A percentile compares a stretch with the other conserved stretches of the same genome.
Conservation (phyloP, 352 stramenopile genomes). For the Peronosclerospora sorghi region DNA sequence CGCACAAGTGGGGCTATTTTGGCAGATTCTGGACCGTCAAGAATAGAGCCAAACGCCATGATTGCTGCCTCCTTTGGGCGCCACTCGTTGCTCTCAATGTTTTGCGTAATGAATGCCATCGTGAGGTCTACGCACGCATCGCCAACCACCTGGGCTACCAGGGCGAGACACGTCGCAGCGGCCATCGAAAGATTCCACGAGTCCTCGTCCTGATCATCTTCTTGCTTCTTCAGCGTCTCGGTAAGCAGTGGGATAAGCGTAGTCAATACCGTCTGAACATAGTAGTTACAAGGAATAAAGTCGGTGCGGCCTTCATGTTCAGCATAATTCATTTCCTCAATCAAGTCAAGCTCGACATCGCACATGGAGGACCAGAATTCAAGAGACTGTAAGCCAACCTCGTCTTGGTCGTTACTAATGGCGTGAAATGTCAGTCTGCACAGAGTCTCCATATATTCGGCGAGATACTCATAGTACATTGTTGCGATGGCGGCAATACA, state of each 20-base stretch:
- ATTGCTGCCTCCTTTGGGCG: conserved; percentile 91
- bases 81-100: conserved; percentile 94
- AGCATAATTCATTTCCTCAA: conserved; percentile 87
- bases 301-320: conserved; percentile 40
- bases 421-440: conserved; percentile 92
- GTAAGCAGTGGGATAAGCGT: conserved; percentile 89
- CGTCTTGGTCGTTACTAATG: conserved; percentile 87
- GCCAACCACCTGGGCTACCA: conserved; percentile 89
- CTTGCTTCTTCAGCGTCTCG: conserved; percentile 91
- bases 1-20: conserved; percentile 88
- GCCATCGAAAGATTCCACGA: conserved; percentile 92
- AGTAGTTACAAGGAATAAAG: conserved; percentile 73
- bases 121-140: conserved; percentile 87
- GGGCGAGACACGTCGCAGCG: conserved; percentile 86
- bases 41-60: conserved; percentile 94
- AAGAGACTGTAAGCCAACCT: conserved; percentile 91
- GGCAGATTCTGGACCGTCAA: conserved; percentile 87
- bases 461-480: conserved; percentile 95
- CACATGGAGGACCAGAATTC: conserved; percentile 98
- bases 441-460: conserved; percentile 93
- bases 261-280: conserved; percentile 79
- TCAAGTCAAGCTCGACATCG: conserved; percentile 91
- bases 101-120: conserved; percentile 90
- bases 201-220: conserved; percentile 91
- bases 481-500: conserved; percentile 91